Base-by-base conservation (phyloP, 768 basidiomycete genomes). In the Tephrocybe rancida region DNA sequence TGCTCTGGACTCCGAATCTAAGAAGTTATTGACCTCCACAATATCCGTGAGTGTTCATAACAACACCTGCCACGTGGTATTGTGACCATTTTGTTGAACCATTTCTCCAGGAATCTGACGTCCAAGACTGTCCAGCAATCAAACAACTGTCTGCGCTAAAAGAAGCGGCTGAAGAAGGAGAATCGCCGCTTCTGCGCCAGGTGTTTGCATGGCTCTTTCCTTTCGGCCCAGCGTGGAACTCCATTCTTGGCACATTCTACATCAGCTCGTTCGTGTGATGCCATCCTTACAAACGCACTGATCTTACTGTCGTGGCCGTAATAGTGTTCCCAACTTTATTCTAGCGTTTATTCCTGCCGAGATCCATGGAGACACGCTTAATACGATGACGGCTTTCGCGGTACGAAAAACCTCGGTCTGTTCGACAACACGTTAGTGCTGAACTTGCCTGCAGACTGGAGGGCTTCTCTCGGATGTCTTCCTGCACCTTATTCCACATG, bases 361-460 rank as follows among this genome's bases (percentile, higher is more conserved):
- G 67, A 92, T 96, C 64, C 86, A 88, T 69, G 78, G 81, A 14
- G 78, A 91, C 67, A 93, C 92, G 39, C 79, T 95, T 54, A 95
- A 95, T 64, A 93, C 90, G 11, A 95, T 95, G 92, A 95, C 92
- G 29, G 90, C 93, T 5, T 95, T 95, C 67, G 93, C 93, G 55
- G 90, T 91, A 67, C 68, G 87, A 67, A 45, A 30, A 44, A 21
- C 8, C 52, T 24, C 44, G 48, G 43, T 48, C 32, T 42, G 26
- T 38, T 43, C 16, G 47, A 34, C 29, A 25, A 52, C 43, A 57
- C 22, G 55, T 44, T 53, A 41, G 55, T 58, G 35, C 13, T 34
- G 27, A 55, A 46, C 25, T 54, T 3, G 37, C 27, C 9, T 38
- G 19, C 61, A 92, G 83, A 95, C 92, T 9, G 94, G 94, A 27